A percentile compares a stretch with the other conserved stretches of the same genome.
Evolutionary conservation across 2,329 filamentous ascomycete species (phyloP).

Genomic region (Elsinoe australis): DNA sequence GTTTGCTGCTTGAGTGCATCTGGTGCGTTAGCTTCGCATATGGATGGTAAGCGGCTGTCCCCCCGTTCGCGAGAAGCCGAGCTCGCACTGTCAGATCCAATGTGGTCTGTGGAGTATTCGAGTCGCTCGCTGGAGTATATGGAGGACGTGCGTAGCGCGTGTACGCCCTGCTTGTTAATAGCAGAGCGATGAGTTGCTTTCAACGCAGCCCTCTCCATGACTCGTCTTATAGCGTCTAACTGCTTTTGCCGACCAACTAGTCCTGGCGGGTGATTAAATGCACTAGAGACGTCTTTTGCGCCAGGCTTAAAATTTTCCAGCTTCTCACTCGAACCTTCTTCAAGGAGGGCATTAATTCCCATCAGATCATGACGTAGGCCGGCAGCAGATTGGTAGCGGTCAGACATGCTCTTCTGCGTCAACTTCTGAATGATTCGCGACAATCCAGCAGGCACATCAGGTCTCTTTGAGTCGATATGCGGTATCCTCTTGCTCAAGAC

Average conservation of each 20-base stretch:
- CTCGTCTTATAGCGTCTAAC: constrained; percentile 58
- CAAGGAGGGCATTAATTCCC: constrained; percentile 64
- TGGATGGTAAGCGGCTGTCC: not conserved
- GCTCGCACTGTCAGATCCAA: constrained; percentile 38
- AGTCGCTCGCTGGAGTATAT: constrained; percentile 26
- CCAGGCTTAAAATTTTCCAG: constrained; percentile 69
- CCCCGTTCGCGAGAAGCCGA: constrained; percentile 15
- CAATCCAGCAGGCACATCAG: constrained; percentile 77
- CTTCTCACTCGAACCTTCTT: constrained; percentile 63
- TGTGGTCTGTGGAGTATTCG: constrained; percentile 35
- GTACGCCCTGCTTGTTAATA: constrained; percentile 35
- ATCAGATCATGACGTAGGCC: constrained; percentile 76
- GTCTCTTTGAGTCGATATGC: constrained; percentile 64
- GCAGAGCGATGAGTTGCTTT: constrained; percentile 44
- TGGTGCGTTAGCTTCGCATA: constrained; percentile 9
- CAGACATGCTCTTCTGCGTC: constrained; percentile 78
- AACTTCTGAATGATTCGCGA: constrained; percentile 83
- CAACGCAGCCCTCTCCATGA: constrained; percentile 69
- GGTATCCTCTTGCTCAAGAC: constrained; percentile 74
- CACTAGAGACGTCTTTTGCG: constrained; percentile 81
- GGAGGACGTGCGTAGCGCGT: constrained; percentile 43
- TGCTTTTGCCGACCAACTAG: constrained; percentile 77
- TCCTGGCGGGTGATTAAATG: constrained; percentile 73
- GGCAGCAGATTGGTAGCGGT: constrained; percentile 82
- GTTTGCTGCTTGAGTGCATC: constrained; percentile 5